A percentile compares a stretch with the other conserved stretches of the same genome.
Evolutionary conservation across 1,284 basidiomycete species (phyloP).

Genomic region (Amylostereum areolatum): DNA sequence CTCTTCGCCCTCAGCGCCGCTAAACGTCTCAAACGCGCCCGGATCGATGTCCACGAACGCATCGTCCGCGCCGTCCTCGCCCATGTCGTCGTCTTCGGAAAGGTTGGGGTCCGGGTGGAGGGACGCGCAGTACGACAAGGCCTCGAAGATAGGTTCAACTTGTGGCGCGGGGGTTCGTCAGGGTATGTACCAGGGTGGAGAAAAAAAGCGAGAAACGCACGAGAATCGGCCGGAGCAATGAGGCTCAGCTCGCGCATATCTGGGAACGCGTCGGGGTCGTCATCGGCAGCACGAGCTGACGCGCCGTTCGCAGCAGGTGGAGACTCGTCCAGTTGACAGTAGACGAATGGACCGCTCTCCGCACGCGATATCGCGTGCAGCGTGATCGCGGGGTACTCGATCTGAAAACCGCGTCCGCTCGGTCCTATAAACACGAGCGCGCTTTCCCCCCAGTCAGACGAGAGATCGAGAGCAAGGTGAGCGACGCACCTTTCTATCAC

Average conservation of each 20-base stretch:
- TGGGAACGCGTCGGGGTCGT: conserved; percentile 39
- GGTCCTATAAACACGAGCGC: conserved; percentile 72
- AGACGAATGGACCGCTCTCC: conserved; percentile 63
- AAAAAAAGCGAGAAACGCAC: conserved; percentile 39
- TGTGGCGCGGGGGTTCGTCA: conserved; percentile 7
- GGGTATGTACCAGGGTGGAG: background rate
- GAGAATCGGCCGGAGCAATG: conserved; percentile 50
- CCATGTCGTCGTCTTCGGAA: conserved; percentile 35
- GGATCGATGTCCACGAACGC: conserved; percentile 52
- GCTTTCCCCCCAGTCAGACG: conserved; percentile 30
- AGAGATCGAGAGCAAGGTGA: too few relatives aligned
- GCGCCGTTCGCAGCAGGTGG: conserved; percentile 19
- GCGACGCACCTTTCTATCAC: conserved; percentile 71
- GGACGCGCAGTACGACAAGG: conserved; percentile 84
- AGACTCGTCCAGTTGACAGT: conserved; percentile 83
- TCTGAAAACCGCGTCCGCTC: conserved; percentile 65
- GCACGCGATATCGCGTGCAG: conserved; percentile 83
- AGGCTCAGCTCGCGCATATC: conserved; percentile 77
- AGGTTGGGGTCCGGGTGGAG: conserved; percentile 77
- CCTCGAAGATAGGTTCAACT: conserved; percentile 88
- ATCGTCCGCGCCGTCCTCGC: conserved; percentile 45
- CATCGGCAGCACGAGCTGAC: conserved; percentile 23
- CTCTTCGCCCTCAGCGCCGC: conserved; percentile 58
- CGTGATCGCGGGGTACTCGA: conserved; percentile 81
- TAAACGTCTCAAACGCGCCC: conserved; percentile 51